Base-by-base conservation (phyloP, 768 basidiomycete species). In the Epithele typhae region DNA sequence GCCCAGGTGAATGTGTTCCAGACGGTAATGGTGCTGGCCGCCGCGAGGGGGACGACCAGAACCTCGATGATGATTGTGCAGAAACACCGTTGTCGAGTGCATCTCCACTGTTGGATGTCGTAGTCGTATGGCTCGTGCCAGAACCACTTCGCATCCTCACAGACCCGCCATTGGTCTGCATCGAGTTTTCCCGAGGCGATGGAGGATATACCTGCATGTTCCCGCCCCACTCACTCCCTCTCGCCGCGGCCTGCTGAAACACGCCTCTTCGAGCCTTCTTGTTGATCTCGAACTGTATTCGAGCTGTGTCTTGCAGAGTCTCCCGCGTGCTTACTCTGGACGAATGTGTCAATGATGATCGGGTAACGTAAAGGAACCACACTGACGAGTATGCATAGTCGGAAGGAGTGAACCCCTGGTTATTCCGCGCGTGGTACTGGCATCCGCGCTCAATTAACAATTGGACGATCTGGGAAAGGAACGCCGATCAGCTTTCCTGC, bases 301-400 rank as follows among this genome's bases (percentile, higher is more conserved):
- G 81, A 14, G 86, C 91, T 24, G 88, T 81, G 55, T 90, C 87
- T 64, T 90, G 84, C 14, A 92, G 68, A 0, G 84, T 86, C 42
- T 90, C 86, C 55, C 76, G 74, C 2, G 87, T 92, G 58, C 72
- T 84, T 57, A 76, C 81, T 37, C 89, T 92, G 54, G 36, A 43
- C 6, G 12, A n/a, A 8, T 6, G n/a, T 46, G 14, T 33, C 55
- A 54, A 35, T 42, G 17, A 46, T 43, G 12, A 15, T 45, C 37
- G 17, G 25, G 36, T 27, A 23, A 17, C 45, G 40, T 35, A 14
- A n/a, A 19, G 17, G n/a, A 25, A 19, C 27, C 25, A 8, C 8
- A 74, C 84, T 49, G 60, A 88, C 79, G 87, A 89, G 63, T 90
- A 96, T 14, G 93, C 91, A 64, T 94, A 96, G 67, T 97, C 94